Evolutionary conservation across 805 yeast species (phyloP), one percentile per base, ranked within the genome.

Genomic region (Metschnikowia similis): DNA sequence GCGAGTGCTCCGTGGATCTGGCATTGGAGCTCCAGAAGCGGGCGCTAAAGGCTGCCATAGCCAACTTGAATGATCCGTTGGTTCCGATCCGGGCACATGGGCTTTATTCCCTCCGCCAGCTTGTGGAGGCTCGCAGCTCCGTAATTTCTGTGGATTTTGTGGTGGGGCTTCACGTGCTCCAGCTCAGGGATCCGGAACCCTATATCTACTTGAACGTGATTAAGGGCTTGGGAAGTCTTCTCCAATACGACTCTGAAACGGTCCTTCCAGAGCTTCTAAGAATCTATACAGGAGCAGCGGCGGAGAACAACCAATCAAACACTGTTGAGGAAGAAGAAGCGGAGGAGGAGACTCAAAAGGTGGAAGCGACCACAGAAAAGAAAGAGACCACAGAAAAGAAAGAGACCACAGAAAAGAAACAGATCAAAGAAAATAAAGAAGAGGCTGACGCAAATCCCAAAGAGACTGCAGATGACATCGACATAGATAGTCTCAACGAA

Each of bases 51-150:
- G 72, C 80, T 31, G 96, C 96, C 0, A 67, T 88, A 35, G 70
- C 77, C 1, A 80, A 83, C 51, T 65, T 94, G 39, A 82, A 82
- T 49, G 96, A 91, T 65, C 87, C 91, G 0, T 67, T 86, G 39
- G 84, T 87, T 3, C 96, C 98, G 0, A 80, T 92, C 2, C 74
- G 90, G 48, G 98, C 96, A 0, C 90, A 87, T 65, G 98, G 98
- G 0, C 67, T 94, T 8, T 80, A 79, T 54, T 65, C 83, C 26
- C 65, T 92, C 30, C 72, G 89, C 29, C 74, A 77, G 49, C 70
- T 89, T 39, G 72, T 81, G 6, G 74, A 69, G 38, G 66, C 64
- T 30, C 72, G 72, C 34, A 80, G 87, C n/a, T 63, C 71, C 1
- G 81, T 80, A 0, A 62, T 88, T 11, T 60, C 77, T 0, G 44